Conservation (phyloP, 2,329 filamentous ascomycete genomes). For the Bipolaris sorokiniana region DNA sequence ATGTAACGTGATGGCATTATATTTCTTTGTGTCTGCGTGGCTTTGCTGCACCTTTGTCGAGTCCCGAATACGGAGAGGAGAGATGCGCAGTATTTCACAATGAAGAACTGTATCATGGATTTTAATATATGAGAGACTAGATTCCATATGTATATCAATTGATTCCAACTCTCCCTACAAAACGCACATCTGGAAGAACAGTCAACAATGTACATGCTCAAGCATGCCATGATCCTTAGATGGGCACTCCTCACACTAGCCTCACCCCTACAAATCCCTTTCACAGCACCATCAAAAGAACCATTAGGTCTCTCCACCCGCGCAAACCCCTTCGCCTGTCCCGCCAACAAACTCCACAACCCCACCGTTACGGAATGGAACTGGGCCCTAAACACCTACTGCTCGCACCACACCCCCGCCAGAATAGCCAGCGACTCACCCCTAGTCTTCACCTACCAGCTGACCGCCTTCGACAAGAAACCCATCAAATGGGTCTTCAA, state of each 20-base stretch:
- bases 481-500: conserved; percentile 12
- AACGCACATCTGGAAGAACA: not conserved
- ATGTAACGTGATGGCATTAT: no score
- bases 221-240: not conserved
- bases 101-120: not conserved
- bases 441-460: conserved; percentile 1
- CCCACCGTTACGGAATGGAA: not conserved
- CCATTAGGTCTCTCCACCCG: not conserved
- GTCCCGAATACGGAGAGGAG: not conserved
- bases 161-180: no score
- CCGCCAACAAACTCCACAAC: not conserved
- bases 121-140: no score
- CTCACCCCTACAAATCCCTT: not conserved
- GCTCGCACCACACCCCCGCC: not conserved
- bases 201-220: not conserved
- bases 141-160: no score
- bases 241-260: not conserved
- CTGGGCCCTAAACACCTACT: conserved; percentile 1
- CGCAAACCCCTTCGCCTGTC: not conserved
- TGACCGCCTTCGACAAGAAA: not conserved
- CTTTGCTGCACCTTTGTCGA: not conserved
- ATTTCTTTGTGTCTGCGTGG: no score
- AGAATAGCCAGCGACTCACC: not conserved
- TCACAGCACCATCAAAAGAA: not conserved
- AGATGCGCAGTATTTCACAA: not conserved